These are phyloP conservation scores for Colletotrichum cereale DNA, from an alignment of 2,329 filamentous ascomycete genomes.

Conservation along the genomic window DNA sequence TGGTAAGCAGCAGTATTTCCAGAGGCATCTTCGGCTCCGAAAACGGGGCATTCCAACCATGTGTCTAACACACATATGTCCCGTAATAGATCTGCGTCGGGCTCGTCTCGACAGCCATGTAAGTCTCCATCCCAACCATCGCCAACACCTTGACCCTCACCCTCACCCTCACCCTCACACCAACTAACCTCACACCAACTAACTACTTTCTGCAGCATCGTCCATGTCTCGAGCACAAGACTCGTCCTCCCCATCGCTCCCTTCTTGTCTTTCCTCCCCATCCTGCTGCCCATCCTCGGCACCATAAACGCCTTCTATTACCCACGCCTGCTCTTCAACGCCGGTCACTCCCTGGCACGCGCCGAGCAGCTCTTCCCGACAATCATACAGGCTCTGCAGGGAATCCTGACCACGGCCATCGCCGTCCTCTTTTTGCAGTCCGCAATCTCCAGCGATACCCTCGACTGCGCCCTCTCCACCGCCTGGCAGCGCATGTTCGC, in stretches of 20 bases:
- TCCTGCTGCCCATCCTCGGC: conserved; percentile 56
- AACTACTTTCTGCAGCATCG: conserved; percentile 47
- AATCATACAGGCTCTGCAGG: conserved; percentile 58
- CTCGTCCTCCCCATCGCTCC: conserved; percentile 57
- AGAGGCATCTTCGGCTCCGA: background rate
- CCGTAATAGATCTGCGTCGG: conserved; percentile 45
- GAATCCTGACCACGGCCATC: conserved; percentile 56
- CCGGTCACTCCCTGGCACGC: conserved; percentile 35
- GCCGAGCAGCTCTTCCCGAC: conserved; percentile 35
- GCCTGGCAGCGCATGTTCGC: conserved; percentile 68
- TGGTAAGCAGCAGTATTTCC: conserved; percentile 44
- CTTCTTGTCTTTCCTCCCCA: conserved; percentile 51
- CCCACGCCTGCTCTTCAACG: conserved; percentile 48
- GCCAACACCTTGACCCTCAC: background rate
- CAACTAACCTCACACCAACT: background rate
- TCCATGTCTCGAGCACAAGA: conserved; percentile 53
- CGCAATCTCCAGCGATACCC: conserved; percentile 48
- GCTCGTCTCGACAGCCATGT: conserved; percentile 51
- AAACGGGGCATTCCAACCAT: background rate
- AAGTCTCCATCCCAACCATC: conserved; percentile 13
- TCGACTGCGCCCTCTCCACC: conserved; percentile 67
- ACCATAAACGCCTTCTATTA: conserved; percentile 53
- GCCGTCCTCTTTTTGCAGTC: conserved; percentile 58
- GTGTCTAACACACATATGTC: background rate
- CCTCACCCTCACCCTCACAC: background rate